Evolutionary conservation across 2,329 filamentous ascomycete genomes (phyloP), one percentile per base, ranked within the genome.

Genomic region (Fusarium sp.): DNA sequence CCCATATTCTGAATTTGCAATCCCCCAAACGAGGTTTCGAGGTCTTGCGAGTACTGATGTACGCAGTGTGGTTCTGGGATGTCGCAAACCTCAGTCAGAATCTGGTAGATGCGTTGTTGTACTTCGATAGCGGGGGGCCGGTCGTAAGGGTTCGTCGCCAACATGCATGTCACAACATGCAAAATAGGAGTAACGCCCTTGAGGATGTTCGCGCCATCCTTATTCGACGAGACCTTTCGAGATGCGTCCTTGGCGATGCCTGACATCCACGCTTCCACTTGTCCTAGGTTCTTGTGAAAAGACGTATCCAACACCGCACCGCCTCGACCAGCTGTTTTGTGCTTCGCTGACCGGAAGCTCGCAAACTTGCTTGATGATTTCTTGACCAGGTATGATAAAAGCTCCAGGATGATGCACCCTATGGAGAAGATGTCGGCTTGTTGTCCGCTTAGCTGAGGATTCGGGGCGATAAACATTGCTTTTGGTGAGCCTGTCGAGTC

Each of bases 381-480:
- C 72, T 91, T 90, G 57, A 92, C 74, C 53, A 90, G 78, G 68
- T 90, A 87, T 19, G 86, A 87, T 17, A 92, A 71, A 27, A 93
- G 82, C 62, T 93, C 90, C 14, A 92, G 78, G 57, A 89, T 89
- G 47, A 92, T 81, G 71, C 89, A 90, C 9, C 86, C 90, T 2
- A 92, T 79, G 4, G 88, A 90, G 75, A 90, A 93, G 17, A 93
- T 79, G 70, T 93, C 90, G 39, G 87, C 85, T 57, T 84, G 82
- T 61, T 85, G 83, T 3, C 82, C 79, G 61, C 83, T 79, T 15
- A 82, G 75, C 32, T 79, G 78, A 2, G 78, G 77, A 21, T 77
- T 78, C 2, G 78, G 74, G 2, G 74, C 69, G 29, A 76, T 69
- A 19, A 77, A 67, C 65, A 73, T 76, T 37, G 75, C 70, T 33